Evolutionary conservation across 2,329 filamentous ascomycete genomes (phyloP).

Genomic region (Chaetomium sp.): DNA sequence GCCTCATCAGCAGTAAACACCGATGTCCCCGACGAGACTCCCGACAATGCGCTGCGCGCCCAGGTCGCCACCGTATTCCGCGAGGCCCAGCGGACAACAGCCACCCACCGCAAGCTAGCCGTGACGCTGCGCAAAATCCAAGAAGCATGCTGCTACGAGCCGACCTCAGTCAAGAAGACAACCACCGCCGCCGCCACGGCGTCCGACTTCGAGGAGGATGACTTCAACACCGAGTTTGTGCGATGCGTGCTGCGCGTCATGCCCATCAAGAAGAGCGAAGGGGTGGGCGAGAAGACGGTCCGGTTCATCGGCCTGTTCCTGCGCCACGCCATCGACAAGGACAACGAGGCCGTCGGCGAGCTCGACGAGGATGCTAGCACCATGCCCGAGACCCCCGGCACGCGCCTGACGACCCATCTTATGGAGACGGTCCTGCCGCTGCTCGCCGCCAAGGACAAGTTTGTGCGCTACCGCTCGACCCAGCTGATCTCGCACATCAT

Average conservation of each 20-base stretch:
- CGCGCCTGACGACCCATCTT: slow-evolving; percentile 73
- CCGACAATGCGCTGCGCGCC: slow-evolving; percentile 69
- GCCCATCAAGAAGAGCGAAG: slow-evolving; percentile 88
- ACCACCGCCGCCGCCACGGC: slow-evolving; percentile 55
- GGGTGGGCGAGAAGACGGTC: slow-evolving; percentile 80
- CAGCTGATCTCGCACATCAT: slow-evolving; percentile 90
- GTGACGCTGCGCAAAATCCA: slow-evolving; percentile 89
- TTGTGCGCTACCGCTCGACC: slow-evolving; percentile 83
- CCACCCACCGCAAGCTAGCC: slow-evolving; percentile 85
- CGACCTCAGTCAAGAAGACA: slow-evolving; percentile 53
- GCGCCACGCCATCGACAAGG: slow-evolving; percentile 69
- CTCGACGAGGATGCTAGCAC: slow-evolving; percentile 69
- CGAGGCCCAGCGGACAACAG: slow-evolving; percentile 85
- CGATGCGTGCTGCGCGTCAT: slow-evolving; percentile 81
- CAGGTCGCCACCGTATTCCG: slow-evolving; percentile 74
- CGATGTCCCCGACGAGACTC: slow-evolving; percentile 70
- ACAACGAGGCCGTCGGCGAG: slow-evolving; percentile 67
- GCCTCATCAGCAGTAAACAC: slow-evolving; percentile 48
- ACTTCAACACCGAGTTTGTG: slow-evolving; percentile 85
- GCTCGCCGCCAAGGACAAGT: slow-evolving; percentile 87
- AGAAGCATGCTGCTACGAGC: slow-evolving; percentile 76
- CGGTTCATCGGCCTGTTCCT: slow-evolving; percentile 88
- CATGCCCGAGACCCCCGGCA: slow-evolving; percentile 81
- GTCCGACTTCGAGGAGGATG: slow-evolving; percentile 75
- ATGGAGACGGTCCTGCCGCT: slow-evolving; percentile 74